These are phyloP conservation scores for Athelia psychrophila DNA, from an alignment of 1,284 basidiomycete genomes.

Conservation along the genomic window DNA sequence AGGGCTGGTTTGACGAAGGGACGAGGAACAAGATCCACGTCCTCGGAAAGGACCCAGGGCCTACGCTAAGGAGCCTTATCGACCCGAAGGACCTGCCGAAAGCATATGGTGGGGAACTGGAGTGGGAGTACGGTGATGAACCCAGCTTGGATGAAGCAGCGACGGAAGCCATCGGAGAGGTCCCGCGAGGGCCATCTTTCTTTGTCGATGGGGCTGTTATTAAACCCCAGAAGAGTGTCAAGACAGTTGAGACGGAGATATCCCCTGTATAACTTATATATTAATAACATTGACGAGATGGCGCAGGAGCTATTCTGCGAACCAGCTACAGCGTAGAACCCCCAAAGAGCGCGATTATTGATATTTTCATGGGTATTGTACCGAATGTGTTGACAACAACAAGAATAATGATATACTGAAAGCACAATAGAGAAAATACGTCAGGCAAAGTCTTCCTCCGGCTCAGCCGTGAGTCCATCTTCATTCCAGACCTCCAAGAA, in stretches of 20 bases:
- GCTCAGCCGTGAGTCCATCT: conserved; percentile 73
- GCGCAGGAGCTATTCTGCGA: conserved; percentile 12
- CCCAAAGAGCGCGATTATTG: too few species aligned
- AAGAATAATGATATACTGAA: conserved; percentile 6
- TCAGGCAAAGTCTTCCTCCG: conserved; percentile 45
- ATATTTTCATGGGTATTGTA: neutral
- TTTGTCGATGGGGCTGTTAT: conserved; percentile 43
- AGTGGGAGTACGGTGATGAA: conserved; percentile 64
- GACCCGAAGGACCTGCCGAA: conserved; percentile 56
- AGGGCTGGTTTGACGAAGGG: conserved; percentile 78
- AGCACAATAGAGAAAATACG: conserved; percentile 4
- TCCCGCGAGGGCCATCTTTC: conserved; percentile 50
- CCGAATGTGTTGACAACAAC: neutral
- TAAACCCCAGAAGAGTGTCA: conserved; percentile 8
- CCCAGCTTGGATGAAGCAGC: conserved; percentile 53
- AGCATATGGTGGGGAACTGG: conserved; percentile 64
- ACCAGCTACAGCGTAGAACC: neutral
- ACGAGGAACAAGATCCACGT: conserved; percentile 72
- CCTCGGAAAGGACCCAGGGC: conserved; percentile 53
- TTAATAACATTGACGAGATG: conserved; percentile 1
- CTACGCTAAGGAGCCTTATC: conserved; percentile 50
- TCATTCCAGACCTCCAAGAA: conserved; percentile 80
- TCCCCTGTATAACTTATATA: conserved; percentile 9
- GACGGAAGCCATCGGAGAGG: conserved; percentile 35
- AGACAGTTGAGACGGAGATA: neutral